Evolutionary conservation across 805 yeast species (phyloP), one percentile per base, ranked within the genome.

Genomic region (Kodamaea restingae): DNA sequence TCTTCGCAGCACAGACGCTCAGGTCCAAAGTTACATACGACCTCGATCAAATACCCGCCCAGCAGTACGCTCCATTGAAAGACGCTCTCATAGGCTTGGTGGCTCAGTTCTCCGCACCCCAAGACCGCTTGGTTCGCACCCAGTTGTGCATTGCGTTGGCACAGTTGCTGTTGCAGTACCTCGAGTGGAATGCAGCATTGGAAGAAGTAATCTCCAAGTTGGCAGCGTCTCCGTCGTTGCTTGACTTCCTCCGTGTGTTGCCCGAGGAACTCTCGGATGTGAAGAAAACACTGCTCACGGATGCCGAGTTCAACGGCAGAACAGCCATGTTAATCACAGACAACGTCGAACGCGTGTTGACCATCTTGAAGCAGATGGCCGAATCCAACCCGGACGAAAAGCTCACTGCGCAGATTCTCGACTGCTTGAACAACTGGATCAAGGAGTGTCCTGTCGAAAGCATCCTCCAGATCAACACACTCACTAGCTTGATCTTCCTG

Each of bases 1-100:
- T 93, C 52, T 93, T 95, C 65, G 83, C 91, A 11, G 84, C 97
- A 0, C 98, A 95, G 58, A 93, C 98, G 0, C 64, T 93, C 45
- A 71, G 96, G 45, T 81, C 90, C 32, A 90, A 82, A 55, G 75
- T 88, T 37, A 84, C 85, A 9, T 90, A 86, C 58, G 98, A 93
- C 61, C 67, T 91, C 47, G 67, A 73, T 38, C 98, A 93, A 60
- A 63, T 93, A 4, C 85, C 88, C 0, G 67, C 61, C 17, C 74
- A 71, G 4, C 68, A 78, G n/a, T 61, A 80, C 37, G 50, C 62
- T 12, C 75, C 72, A n/a, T 71, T 93, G 42, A 86, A 88, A 54
- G 75, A 78, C 40, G 76, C 88, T 1, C 55, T 90, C 34, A 61
- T 93, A 20, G 65, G 70, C 8, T 66, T 87, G 33, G 57, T 88